These are phyloP conservation scores for Leonotis leonurus DNA, from an alignment of 257 asterid species.

Conservation along the genomic window DNA sequence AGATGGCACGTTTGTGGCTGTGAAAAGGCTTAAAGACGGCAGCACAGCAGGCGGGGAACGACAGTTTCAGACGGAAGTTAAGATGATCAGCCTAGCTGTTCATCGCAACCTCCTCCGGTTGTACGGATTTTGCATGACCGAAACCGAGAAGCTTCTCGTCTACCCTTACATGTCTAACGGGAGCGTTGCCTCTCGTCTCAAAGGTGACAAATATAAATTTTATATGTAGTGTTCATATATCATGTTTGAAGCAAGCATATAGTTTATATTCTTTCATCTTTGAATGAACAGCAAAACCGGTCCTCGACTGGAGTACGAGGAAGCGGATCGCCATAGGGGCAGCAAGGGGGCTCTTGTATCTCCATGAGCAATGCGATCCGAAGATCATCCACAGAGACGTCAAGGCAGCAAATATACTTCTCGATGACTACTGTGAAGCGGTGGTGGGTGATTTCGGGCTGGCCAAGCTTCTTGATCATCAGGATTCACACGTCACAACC, in stretches of 20 bases:
- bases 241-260: background rate
- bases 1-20: constrained; percentile 86
- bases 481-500: constrained; percentile 90
- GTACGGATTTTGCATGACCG: constrained; percentile 82
- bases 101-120: constrained; percentile 88
- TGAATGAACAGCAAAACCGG: constrained; percentile 55
- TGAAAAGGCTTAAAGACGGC: constrained; percentile 87
- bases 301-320: constrained; percentile 81
- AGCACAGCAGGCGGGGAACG: constrained; percentile 69
- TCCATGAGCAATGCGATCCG: constrained; percentile 98
- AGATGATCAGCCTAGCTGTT: constrained; percentile 92
- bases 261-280: background rate
- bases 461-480: constrained; percentile 94
- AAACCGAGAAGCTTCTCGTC: constrained; percentile 76
- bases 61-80: constrained; percentile 93
- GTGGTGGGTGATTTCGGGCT: constrained; percentile 97
- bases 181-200: constrained; percentile 95
- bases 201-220: no score
- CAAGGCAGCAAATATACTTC: constrained; percentile 92
- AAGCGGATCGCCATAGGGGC: constrained; percentile 88
- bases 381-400: constrained; percentile 97
- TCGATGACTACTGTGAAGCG: constrained; percentile 89
- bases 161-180: constrained; percentile 97
- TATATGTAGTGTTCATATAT: no score
- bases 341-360: constrained; percentile 78